Evolutionary conservation across 352 stramenopile species (phyloP).

Genomic region (Globisporangium yorkense): DNA sequence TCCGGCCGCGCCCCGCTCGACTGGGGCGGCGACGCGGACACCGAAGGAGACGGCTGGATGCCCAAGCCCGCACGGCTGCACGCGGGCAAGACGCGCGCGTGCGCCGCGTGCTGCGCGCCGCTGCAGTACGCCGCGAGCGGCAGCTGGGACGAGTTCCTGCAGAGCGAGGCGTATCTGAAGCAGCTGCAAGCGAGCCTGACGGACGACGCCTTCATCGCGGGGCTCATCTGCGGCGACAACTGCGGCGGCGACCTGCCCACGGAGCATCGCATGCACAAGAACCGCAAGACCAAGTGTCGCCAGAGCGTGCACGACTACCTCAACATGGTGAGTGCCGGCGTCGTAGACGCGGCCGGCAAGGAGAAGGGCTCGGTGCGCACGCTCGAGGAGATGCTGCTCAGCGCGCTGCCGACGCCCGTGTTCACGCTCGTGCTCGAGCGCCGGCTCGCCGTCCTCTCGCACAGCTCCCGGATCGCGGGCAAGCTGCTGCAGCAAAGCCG

Average conservation of each 20-base stretch:
- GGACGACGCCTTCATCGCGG: conserved; percentile 73
- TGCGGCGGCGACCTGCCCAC: conserved; percentile 67
- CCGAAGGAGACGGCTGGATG: conserved; percentile 80
- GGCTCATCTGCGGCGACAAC: conserved; percentile 72
- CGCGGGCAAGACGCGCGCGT: conserved; percentile 71
- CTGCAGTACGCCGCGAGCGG: conserved; percentile 60
- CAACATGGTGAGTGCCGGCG: conserved; percentile 80
- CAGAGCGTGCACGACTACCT: conserved; percentile 74
- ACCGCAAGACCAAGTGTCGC: conserved; percentile 73
- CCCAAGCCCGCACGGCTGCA: conserved; percentile 75
- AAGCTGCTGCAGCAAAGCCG: conserved; percentile 48
- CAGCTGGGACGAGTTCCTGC: conserved; percentile 82
- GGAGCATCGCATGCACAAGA: conserved; percentile 84
- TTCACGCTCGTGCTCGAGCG: conserved; percentile 77
- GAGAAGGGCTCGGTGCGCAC: conserved; percentile 72
- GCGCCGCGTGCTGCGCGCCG: conserved; percentile 66
- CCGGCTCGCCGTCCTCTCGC: conserved; percentile 72
- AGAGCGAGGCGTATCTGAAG: conserved; percentile 70
- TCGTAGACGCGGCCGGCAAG: conserved; percentile 61
- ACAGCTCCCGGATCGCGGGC: conserved; percentile 64
- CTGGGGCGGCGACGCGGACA: conserved; percentile 42
- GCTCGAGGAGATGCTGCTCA: conserved; percentile 79
- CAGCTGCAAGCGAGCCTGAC: conserved; percentile 72
- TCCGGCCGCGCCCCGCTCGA: conserved; percentile 1
- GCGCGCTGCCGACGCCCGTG: conserved; percentile 65